Conservation (phyloP, 2,329 filamentous ascomycete genomes). For the Seiridium unicorne region DNA sequence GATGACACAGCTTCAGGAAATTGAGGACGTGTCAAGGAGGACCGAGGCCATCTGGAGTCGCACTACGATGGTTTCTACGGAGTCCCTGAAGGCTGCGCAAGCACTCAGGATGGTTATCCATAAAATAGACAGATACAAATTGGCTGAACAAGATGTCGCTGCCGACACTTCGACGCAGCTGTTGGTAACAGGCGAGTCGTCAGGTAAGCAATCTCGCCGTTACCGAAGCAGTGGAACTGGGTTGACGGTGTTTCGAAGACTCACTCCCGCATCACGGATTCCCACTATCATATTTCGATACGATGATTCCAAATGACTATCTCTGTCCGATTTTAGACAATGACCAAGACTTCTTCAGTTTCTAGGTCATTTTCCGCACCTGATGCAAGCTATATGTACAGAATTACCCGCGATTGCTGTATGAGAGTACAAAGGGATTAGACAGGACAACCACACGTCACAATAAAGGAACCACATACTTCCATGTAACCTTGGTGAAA, state of each 20-base stretch:
- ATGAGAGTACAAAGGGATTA: too few relatives aligned
- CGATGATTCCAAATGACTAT: not conserved
- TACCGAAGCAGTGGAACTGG: not conserved
- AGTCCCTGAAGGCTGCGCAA: not conserved
- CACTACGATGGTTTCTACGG: not conserved
- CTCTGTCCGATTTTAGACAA: not conserved
- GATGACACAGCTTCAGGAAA: not conserved
- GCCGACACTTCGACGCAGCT: not conserved
- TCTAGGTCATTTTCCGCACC: not conserved
- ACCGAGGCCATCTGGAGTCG: not conserved
- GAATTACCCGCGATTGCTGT: too few relatives aligned
- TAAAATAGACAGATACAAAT: not conserved
- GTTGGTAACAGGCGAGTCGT: not conserved
- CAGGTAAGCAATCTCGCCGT: not conserved
- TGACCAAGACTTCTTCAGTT: not conserved
- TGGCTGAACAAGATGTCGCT: not conserved
- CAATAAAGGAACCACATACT: too few relatives aligned
- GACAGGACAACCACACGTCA: too few relatives aligned
- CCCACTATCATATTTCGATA: not conserved
- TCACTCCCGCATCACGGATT: not conserved
- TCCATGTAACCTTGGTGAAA: too few relatives aligned
- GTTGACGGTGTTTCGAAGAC: not conserved
- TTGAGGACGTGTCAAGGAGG: not conserved
- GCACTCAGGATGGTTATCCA: not conserved
- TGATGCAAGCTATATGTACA: too few relatives aligned